Evolutionary conservation across 73 alveolate species (phyloP).

Genomic region (Symbiodinium natans): DNA sequence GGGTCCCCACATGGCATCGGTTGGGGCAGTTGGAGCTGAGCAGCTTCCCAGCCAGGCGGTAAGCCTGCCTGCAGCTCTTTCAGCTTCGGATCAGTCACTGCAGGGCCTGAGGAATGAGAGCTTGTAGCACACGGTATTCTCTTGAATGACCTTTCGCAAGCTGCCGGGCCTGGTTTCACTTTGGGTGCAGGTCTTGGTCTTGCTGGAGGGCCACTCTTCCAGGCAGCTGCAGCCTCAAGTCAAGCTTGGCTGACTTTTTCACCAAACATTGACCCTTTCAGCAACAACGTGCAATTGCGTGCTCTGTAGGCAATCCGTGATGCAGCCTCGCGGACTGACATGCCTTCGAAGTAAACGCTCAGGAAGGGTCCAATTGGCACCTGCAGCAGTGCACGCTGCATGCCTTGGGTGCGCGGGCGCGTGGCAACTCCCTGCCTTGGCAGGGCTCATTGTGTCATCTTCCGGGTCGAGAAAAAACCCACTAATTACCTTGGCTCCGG

Average conservation of each 20-base stretch:
- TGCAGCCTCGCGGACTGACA: slow-evolving; percentile 76
- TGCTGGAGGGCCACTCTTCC: slow-evolving; percentile 79
- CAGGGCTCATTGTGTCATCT: slow-evolving; percentile 93
- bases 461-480: slow-evolving; percentile 90
- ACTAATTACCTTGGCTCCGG: slow-evolving; percentile 40
- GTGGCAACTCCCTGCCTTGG: slow-evolving; percentile 23
- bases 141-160: too few relatives aligned
- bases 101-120: not conserved
- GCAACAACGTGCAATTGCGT: not conserved
- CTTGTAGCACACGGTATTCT: too few relatives aligned
- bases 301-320: not conserved
- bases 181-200: slow-evolving; percentile 24
- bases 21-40: not conserved
- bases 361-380: slow-evolving; percentile 90
- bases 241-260: not conserved
- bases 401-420: not conserved
- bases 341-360: slow-evolving; percentile 92
- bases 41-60: slow-evolving; percentile 86
- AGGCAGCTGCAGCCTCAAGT: slow-evolving; percentile 71
- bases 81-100: slow-evolving; percentile 37
- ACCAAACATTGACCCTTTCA: not conserved
- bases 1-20: not conserved
- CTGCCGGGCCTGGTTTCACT: not conserved
- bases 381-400: not conserved
- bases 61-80: slow-evolving; percentile 91